phyloP scores from a whole-genome alignment of 495 filamentous ascomycete species.

The Halenospora varia region DNA sequence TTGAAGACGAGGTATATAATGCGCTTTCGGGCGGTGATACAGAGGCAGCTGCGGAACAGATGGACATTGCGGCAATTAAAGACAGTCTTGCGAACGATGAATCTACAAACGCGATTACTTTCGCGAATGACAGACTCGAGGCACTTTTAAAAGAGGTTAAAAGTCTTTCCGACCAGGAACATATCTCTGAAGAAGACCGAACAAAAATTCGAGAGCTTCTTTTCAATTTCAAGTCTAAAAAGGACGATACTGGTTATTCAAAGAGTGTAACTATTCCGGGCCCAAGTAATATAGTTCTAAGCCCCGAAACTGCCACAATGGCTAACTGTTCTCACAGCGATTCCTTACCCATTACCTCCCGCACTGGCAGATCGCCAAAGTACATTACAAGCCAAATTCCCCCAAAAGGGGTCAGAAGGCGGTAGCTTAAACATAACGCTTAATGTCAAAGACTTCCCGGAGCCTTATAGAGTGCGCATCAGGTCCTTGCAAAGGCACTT shows the following conservation, averaged over 20 bases:
- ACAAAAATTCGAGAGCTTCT: slow-evolving; percentile 3
- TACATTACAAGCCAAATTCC: too few relatives aligned
- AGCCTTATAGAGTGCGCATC: not conserved
- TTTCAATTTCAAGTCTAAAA: not conserved
- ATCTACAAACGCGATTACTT: not conserved
- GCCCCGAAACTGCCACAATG: not conserved
- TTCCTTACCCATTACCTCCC: too few relatives aligned
- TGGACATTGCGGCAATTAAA: not conserved
- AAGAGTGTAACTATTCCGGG: not conserved
- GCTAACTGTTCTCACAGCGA: too few relatives aligned
- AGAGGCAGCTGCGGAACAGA: too few relatives aligned
- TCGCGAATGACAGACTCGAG: slow-evolving; percentile 3
- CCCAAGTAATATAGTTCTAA: not conserved
- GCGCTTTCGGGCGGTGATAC: too few relatives aligned
- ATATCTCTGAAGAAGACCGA: slow-evolving; percentile 12
- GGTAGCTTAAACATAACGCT: not conserved
- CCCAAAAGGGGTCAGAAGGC: not conserved
- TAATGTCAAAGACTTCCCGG: not conserved
- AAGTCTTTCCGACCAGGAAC: not conserved
- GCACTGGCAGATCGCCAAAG: too few relatives aligned
- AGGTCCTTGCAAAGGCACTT: not conserved
- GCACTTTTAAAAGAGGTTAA: slow-evolving; percentile 3
- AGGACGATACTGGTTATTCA: not conserved
- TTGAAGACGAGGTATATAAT: too few relatives aligned
- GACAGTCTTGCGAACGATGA: not conserved